Base-by-base conservation (phyloP, 2,329 filamentous ascomycete genomes). In the Emericellopsis cladophorae region DNA sequence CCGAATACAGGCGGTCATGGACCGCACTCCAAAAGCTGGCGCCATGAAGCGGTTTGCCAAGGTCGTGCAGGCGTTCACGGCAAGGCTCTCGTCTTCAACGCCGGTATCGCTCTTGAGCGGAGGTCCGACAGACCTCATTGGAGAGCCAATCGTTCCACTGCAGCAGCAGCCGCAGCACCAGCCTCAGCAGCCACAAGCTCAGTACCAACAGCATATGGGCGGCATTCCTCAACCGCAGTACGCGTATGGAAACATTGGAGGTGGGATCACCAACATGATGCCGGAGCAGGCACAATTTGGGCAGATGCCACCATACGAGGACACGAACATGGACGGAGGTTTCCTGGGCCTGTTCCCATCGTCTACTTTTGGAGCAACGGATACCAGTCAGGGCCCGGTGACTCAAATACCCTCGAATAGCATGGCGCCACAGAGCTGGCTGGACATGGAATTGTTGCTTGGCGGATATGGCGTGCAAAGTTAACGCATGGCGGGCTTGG, bases 31-130 rank as follows among this genome's bases (percentile, higher is more conserved):
- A n/a, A 56, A 55, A 38, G 49, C 51, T 24, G 52, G 52, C 1
- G 53, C 54, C 10, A 56, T 56, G 54, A 53, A 49, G 32, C 41
- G 54, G 4, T 47, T 56, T 3, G 51, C 54, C 1, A 50, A 42
- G 11, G 51, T 56, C 1, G 46, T 56, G 6, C 53, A 52, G 5
- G 48, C 49, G 0, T 56, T 56, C 35, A 50, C 51, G 7, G 53
- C 51, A 2, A 53, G 52, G 7, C 46, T 48, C 14, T 49, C 46
- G 4, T 49, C 41, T 1, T 40, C 47, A 0, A 42, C 9, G 35
- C 4, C 42, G 4, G n/a, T 10, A 12, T 11, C 26, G 26, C 12
- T n/a, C 36, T 16, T n/a, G 14, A 5, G 21, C 36, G 14, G 14
- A 3, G 18, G 15, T n/a, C 26, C 33, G 21, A 34, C n/a, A 29